Base-by-base conservation (phyloP, 768 basidiomycete species). In the Tricholomella constricta region DNA sequence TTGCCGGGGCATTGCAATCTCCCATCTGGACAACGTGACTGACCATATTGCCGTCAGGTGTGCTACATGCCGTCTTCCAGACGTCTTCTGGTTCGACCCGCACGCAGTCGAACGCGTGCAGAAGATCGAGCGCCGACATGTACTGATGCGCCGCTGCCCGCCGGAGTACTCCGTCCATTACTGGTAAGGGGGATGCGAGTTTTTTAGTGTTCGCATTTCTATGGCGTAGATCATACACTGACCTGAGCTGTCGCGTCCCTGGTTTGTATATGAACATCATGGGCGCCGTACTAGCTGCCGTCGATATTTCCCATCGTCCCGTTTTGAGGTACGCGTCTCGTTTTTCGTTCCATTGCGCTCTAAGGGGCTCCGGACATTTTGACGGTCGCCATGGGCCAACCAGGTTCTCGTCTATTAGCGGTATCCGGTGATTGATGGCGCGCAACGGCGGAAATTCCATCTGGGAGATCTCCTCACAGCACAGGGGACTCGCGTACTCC, bases 381-480 rank as follows among this genome's bases (percentile, higher is more conserved):
- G 55, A 59, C 2, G 52, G 55, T 2, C 54, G 19, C 58, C 61
- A 62, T 1, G 43, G 19, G 38, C 42, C 65, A 65, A 3, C 31
- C 43, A 36, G 63, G 59, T n/a, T n/a, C n/a, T n/a, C n/a, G 35
- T 74, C 70, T 19, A 66, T 68, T 1, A 75, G 26, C 0, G 70
- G 69, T 2, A 76, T 76, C 1, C 32, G 34, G 54, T 76, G 70
- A 46, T 75, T 76, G 19, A 76, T 70, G 0, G 42, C 68, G 0
- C 72, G 6, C 0, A 70, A 31, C 1, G 69, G 69, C 0, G 67
- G 65, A 36, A 67, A 36, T 3, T 19, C n/a, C n/a, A n/a, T n/a
- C n/a, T n/a, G n/a, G n/a, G 40, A 2, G 34, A 49, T 4, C 44
- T 35, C 11, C 26, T 15, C 1, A 42, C 53, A 17, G 11, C 36